Percentiles rank a stretch among this genome's conserved stretches.
These are phyloP conservation scores for Mercurialis annua DNA, from an alignment of 345 rosid genomes.

Conservation along the genomic window DNA sequence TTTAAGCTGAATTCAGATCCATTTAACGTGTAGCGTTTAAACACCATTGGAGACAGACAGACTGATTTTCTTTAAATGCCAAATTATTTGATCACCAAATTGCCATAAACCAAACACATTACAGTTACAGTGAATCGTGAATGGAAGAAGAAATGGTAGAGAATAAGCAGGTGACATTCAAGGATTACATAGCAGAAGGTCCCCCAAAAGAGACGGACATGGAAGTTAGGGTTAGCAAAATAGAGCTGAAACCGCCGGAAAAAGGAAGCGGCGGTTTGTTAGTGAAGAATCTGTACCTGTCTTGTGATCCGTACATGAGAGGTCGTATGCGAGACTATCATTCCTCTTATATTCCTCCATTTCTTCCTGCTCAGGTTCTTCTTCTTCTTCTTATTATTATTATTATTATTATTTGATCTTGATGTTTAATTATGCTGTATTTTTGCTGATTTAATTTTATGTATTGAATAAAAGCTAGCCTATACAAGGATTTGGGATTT, in stretches of 20 bases:
- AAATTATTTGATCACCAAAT: too few species aligned
- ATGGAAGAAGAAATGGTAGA: conserved; percentile 14
- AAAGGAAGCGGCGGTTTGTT: conserved; percentile 35
- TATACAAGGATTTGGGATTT: conserved; percentile 68
- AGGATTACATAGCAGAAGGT: conserved; percentile 41
- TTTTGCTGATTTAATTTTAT: too few species aligned
- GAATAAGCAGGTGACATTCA: conserved; percentile 52
- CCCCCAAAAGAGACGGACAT: conserved; percentile 46
- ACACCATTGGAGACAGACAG: too few species aligned
- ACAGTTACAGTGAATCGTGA: neutral
- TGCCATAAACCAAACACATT: too few species aligned
- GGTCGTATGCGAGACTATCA: conserved; percentile 41
- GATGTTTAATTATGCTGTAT: too few species aligned
- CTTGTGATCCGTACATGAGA: conserved; percentile 59
- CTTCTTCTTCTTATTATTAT: too few species aligned
- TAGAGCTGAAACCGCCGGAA: conserved; percentile 39
- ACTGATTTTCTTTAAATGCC: too few species aligned
- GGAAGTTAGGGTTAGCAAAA: conserved; percentile 33
- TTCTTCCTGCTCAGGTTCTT: conserved; percentile 40
- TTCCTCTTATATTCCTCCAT: conserved; percentile 43
- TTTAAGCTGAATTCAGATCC: too few species aligned
- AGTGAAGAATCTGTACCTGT: conserved; percentile 52
- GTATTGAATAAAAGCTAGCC: too few species aligned
- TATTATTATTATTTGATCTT: too few species aligned
- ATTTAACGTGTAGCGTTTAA: too few species aligned